Evolutionary conservation across 2,329 filamentous ascomycete species (phyloP).

Genomic region (Paraphoma chrysanthemicola): DNA sequence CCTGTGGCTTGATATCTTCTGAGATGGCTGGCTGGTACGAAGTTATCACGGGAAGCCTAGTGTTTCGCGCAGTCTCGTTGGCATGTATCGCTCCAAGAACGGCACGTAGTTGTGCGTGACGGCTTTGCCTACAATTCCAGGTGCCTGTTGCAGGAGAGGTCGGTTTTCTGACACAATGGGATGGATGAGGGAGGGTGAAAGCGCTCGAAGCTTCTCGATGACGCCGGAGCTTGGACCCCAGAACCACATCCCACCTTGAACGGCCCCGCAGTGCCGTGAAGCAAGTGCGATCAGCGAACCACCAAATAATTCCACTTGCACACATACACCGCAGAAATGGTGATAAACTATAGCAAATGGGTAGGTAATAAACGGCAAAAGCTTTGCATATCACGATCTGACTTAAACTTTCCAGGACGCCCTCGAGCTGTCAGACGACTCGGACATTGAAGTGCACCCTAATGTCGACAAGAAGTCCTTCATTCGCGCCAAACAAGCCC

Average conservation of each 20-base stretch:
- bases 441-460: constrained; percentile 96
- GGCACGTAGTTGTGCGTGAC: too few species aligned
- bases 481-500: constrained; percentile 95
- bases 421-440: constrained; percentile 97
- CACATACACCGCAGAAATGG: constrained; percentile 48
- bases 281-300: constrained; percentile 19
- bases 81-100: too few species aligned
- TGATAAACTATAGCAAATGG: constrained; percentile 78
- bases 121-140: too few species aligned
- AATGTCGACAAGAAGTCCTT: constrained; percentile 99
- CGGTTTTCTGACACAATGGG: not conserved
- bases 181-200: not conserved
- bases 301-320: constrained; percentile 5
- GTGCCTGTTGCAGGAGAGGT: too few species aligned
- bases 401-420: constrained; percentile 66
- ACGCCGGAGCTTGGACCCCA: constrained; percentile 10
- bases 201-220: constrained; percentile 33
- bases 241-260: constrained; percentile 20
- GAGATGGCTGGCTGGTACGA: too few species aligned
- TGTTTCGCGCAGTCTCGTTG: too few species aligned
- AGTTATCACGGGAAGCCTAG: too few species aligned
- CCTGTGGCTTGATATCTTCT: too few species aligned
- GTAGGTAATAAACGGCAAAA: constrained; percentile 49
- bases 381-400: not conserved
- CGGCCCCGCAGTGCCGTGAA: constrained; percentile 17